Percentiles rank a stretch among this genome's conserved stretches.
Evolutionary conservation across 75 land plant species (phyloP).

Genomic region (Pinus tabuliformis): DNA sequence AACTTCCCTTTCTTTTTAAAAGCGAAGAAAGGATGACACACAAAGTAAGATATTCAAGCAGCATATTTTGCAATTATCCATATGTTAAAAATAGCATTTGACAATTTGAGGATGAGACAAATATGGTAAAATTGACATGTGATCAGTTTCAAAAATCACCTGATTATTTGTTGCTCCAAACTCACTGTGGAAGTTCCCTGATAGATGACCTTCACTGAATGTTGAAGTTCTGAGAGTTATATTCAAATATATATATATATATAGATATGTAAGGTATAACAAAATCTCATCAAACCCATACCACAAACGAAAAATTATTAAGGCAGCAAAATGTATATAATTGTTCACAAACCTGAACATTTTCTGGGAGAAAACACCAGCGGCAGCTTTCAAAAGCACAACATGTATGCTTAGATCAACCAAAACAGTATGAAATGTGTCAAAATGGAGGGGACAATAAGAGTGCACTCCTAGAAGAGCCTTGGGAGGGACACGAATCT

Average conservation of each 20-base stretch:
- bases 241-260: not conserved
- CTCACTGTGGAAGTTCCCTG: not conserved
- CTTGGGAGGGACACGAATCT: slow-evolving; percentile 74
- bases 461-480: slow-evolving; percentile 79
- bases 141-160: slow-evolving; percentile 1
- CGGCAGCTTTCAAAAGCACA: slow-evolving; percentile 48
- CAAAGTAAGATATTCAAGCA: not conserved
- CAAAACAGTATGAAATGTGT: slow-evolving; percentile 72
- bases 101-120: not conserved
- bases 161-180: not conserved
- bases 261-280: not conserved
- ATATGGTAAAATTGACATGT: not conserved
- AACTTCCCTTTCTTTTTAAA: not conserved
- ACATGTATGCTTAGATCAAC: slow-evolving; percentile 68
- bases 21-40: not conserved
- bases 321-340: not conserved
- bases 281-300: not conserved
- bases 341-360: slow-evolving; percentile 54
- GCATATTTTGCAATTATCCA: not conserved
- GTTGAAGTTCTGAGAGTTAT: not conserved
- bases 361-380: slow-evolving; percentile 13
- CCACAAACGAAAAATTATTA: not conserved
- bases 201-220: slow-evolving; percentile 8
- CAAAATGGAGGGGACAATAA: slow-evolving; percentile 87
- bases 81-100: too few relatives aligned